Conservation (phyloP, 2,329 filamentous ascomycete species). For the Samsoniella hepiali region DNA sequence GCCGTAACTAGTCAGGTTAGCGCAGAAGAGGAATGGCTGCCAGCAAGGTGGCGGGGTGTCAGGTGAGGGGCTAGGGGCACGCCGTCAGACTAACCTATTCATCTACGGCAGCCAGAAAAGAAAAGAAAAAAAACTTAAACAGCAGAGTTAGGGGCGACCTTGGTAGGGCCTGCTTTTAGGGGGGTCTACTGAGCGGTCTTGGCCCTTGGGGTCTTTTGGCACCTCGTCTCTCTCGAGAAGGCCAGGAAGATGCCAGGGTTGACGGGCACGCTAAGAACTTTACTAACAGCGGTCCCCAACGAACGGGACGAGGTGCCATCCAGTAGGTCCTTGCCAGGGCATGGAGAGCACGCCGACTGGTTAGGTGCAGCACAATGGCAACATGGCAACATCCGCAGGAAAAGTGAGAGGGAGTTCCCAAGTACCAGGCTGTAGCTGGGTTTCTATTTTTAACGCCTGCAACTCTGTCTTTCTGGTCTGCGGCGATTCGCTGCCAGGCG, state of each 20-base stretch:
- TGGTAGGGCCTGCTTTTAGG: too few relatives aligned
- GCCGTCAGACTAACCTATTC: too few relatives aligned
- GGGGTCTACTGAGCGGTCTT: too few relatives aligned
- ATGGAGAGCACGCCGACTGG: neutral
- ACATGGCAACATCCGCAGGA: neutral
- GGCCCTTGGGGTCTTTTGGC: too few relatives aligned
- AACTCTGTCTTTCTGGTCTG: neutral
- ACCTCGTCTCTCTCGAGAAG: too few relatives aligned
- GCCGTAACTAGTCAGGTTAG: conserved; percentile 3
- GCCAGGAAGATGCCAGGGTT: too few relatives aligned
- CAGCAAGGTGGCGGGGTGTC: conserved; percentile 1
- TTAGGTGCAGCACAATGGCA: neutral
- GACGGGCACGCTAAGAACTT: too few relatives aligned
- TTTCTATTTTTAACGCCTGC: neutral
- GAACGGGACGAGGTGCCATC: too few relatives aligned
- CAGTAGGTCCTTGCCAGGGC: too few relatives aligned
- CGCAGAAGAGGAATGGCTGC: neutral
- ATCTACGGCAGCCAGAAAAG: neutral
- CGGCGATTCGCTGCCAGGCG: neutral
- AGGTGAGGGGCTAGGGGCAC: neutral
- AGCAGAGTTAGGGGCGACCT: too few relatives aligned
- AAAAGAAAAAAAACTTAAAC: too few relatives aligned
- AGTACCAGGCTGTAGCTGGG: neutral
- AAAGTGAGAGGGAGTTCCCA: neutral
- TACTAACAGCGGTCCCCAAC: too few relatives aligned